Evolutionary conservation across 2,329 filamentous ascomycete species (phyloP), one percentile per base, ranked within the genome.

Genomic region (Trichoderma citrinoviride): DNA sequence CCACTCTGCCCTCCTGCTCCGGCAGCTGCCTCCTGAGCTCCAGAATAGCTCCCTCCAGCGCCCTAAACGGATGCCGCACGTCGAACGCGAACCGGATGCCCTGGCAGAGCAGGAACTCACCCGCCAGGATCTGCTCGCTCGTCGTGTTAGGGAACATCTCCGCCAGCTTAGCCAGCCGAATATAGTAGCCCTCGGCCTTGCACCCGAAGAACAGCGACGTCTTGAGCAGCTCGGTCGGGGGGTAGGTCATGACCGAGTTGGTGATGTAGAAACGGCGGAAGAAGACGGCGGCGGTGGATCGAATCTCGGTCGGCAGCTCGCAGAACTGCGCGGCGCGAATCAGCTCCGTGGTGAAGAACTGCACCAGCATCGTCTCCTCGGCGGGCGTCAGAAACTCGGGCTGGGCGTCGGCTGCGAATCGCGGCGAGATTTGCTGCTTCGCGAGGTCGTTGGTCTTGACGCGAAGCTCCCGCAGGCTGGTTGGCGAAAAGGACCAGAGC

Each of bases 161-260:
- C 27, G 86, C 87, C 72, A 96, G 96, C 73, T 82, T 81, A 21
- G 77, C 74, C 5, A 85, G 76, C 19, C 87, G 85, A 66, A 89
- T 87, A 76, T 94, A 93, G 75, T 88, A 86, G 66, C 92, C 92
- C 73, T 99, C 94, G 5, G 92, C 92, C 79, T 99, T 99, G 72
- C 90, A 93, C 10, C 93, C 93, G 68, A 99, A 91, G 81, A 96
- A 98, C 62, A 99, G 85, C 41, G 91, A 92, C 33, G 93, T 95
- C 74, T 93, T 92, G 75, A 96, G 88, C 70, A 98, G 90, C 68
- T 92, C 89, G 67, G 91, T 90, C 0, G 93, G 94, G 67, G 94
- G 91, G 75, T 99, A 98, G 33, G 93, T 97, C 91, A 98, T 97
- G 73, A 93, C 87, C 46, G 91, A 96, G 78, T 98, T 97, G 73